phyloP scores from a whole-genome alignment of 2,329 filamentous ascomycete species.

The Didymella exigua region DNA sequence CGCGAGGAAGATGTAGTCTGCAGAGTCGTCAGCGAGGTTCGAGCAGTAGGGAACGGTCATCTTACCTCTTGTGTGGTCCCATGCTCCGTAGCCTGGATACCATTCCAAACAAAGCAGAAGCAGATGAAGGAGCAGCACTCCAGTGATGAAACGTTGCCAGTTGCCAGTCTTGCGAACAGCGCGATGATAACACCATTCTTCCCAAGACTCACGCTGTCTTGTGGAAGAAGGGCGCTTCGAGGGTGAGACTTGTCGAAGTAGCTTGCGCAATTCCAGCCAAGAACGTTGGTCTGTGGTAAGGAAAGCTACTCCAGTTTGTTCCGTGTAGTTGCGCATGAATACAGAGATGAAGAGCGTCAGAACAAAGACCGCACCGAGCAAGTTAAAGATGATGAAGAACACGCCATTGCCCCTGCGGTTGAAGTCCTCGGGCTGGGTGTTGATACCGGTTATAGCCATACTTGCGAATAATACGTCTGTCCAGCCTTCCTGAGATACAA shows the following conservation, averaged over 20 bases:
- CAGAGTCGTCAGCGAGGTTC: slow-evolving; percentile 25
- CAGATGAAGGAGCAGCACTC: slow-evolving; percentile 80
- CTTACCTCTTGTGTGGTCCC: slow-evolving; percentile 69
- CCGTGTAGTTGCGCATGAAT: slow-evolving; percentile 99
- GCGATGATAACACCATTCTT: slow-evolving; percentile 91
- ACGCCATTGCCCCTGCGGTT: slow-evolving; percentile 82
- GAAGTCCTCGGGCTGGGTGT: slow-evolving; percentile 72
- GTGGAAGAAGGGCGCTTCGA: slow-evolving; percentile 88
- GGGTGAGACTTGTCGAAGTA: slow-evolving; percentile 89
- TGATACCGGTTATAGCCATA: slow-evolving; percentile 79
- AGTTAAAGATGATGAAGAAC: slow-evolving; percentile 96
- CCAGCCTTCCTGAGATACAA: slow-evolving; percentile 99
- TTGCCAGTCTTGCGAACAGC: slow-evolving; percentile 92
- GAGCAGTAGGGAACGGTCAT: background rate
- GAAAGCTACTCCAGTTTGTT: slow-evolving; percentile 96
- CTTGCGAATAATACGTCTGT: slow-evolving; percentile 86
- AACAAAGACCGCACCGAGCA: slow-evolving; percentile 94
- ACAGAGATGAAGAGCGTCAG: slow-evolving; percentile 97
- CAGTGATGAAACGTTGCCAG: slow-evolving; percentile 86
- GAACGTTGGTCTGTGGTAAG: slow-evolving; percentile 94
- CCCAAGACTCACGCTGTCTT: slow-evolving; percentile 73
- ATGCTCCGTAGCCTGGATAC: slow-evolving; percentile 73
- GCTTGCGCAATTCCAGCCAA: slow-evolving; percentile 92
- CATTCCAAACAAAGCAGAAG: slow-evolving; percentile 84
- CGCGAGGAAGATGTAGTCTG: slow-evolving; percentile 75